Base-by-base conservation (phyloP, 2,329 filamentous ascomycete genomes). In the Tolypocladium ophioglossoides region DNA sequence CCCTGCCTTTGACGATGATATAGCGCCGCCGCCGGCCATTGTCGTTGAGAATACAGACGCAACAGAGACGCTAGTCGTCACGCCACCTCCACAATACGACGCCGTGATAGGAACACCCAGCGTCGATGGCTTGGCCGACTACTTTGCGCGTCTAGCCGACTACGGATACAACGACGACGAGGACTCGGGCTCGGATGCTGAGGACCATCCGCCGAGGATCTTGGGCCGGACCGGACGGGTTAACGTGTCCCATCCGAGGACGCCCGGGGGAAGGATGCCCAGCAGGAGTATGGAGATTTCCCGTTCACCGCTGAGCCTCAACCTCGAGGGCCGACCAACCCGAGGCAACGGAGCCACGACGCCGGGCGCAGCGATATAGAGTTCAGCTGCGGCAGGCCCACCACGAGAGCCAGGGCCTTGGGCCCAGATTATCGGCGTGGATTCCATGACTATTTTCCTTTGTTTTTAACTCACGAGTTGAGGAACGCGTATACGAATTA, bases 31-130 rank as follows among this genome's bases (percentile, higher is more conserved):
- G 8, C 67, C 70, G 3, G 66, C 62, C 41, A 62, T 65, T 34
- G 54, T 64, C 20, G 55, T 57, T n/a, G 55, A 61, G 22, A 54
- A 55, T 18, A 52, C 62, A 1, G 62, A 61, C 3, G 52, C 59
- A 2, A 39, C 56, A 9, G 37, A 57, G 2, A 30, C 53, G 32
- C 65, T 66, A 1, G 68, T 87, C 18, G 76, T 87, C 59, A 95
- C 90, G 0, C 91, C 91, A 1, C 91, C 91, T 9, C 91, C 91
- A 1, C 83, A 87, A 55, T 96, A 96, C 66, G 88, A 92, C 56
- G 77, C 79, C 4, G 87, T 95, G 39, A 82, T 94, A 1, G 87
- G 86, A 18, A 82, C 80, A 56, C 74, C 82, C 27, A 77, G 83
- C 71, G 75, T 89, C 67, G 69, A 91, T 73, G 70, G 85, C 0